Conservation (phyloP, 768 basidiomycete species). For the Russula emetica region DNA sequence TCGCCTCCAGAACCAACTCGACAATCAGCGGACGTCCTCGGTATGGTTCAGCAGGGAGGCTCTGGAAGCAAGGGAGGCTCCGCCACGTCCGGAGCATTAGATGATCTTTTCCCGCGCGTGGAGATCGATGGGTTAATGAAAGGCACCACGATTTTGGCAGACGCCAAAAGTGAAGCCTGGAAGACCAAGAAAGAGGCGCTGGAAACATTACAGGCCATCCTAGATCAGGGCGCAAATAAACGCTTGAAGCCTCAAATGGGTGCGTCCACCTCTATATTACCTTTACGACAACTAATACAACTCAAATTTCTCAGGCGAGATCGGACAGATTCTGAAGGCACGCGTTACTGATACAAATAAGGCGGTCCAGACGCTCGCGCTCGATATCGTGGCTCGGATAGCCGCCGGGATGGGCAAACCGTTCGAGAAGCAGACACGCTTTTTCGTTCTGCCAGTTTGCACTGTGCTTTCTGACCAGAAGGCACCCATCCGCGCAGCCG, state of each 20-base stretch:
- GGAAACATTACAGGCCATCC: conserved; percentile 72
- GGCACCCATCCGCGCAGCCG: conserved; percentile 75
- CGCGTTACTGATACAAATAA: conserved; percentile 92
- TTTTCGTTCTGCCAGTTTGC: conserved; percentile 72
- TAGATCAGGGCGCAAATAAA: conserved; percentile 91
- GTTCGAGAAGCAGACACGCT: conserved; percentile 83
- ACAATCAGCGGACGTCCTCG: conserved; percentile 68
- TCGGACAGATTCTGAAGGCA: conserved; percentile 81
- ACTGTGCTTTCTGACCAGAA: conserved; percentile 93
- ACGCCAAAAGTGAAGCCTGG: conserved; percentile 92
- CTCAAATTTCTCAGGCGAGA: conserved; percentile 60
- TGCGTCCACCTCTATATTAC: conserved; percentile 35
- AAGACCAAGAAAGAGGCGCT: conserved; percentile 95
- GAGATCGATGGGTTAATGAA: conserved; percentile 85
- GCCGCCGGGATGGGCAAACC: conserved; percentile 93
- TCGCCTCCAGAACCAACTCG: conserved; percentile 74
- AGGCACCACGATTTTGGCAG: conserved; percentile 75
- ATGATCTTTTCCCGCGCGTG: conserved; percentile 92
- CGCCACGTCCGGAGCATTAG: conserved; percentile 62
- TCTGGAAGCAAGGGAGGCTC: conserved; percentile 42
- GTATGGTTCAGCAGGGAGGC: conserved; percentile 41
- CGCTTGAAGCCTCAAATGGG: conserved; percentile 89
- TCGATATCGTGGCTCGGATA: conserved; percentile 86
- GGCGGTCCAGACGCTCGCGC: conserved; percentile 81
- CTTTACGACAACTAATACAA: conserved; percentile 15